Percentiles rank a stretch among this genome's conserved stretches.
These are phyloP conservation scores for Kwoniella europaea DNA, from an alignment of 768 basidiomycete species.

Conservation along the genomic window DNA sequence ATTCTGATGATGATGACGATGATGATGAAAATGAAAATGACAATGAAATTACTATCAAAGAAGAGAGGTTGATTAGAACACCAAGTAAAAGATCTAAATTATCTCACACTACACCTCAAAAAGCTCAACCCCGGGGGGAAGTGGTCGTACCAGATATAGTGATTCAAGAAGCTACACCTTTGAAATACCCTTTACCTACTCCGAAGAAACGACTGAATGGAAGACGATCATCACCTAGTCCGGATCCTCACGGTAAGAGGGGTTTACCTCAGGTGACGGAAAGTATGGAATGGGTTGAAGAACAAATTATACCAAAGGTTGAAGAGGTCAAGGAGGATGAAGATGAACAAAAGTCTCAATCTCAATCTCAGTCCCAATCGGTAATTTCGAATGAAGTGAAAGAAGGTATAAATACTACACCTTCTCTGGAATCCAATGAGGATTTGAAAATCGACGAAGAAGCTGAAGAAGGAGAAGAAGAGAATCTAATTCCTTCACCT, in stretches of 20 bases:
- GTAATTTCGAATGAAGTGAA: slow-evolving; percentile 5
- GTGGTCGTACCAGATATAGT: slow-evolving; percentile 26
- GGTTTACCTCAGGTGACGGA: slow-evolving; percentile 3
- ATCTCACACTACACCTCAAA: slow-evolving; percentile 15
- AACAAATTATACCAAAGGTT: slow-evolving; percentile 1
- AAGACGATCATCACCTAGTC: slow-evolving; percentile 13
- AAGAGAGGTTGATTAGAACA: slow-evolving; percentile 7
- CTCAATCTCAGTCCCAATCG: not conserved
- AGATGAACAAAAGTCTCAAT: not conserved
- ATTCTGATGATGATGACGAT: slow-evolving; percentile 40
- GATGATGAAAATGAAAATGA: slow-evolving; percentile 15
- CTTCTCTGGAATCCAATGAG: too few relatives aligned
- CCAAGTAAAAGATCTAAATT: slow-evolving; percentile 9
- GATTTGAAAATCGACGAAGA: not conserved
- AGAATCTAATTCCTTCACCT: slow-evolving; percentile 43
- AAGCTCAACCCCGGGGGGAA: not conserved
- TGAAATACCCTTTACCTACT: slow-evolving; percentile 39
- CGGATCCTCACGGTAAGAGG: not conserved
- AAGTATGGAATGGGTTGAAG: slow-evolving; percentile 10
- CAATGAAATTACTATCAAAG: not conserved
- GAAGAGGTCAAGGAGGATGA: not conserved
- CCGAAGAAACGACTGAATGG: slow-evolving; percentile 26
- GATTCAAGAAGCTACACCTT: slow-evolving; percentile 44
- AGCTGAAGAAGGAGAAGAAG: slow-evolving; percentile 10
- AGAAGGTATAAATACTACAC: not conserved